Conservation (phyloP, 108 stramenopile genomes). For the Cyclotella baltica region DNA sequence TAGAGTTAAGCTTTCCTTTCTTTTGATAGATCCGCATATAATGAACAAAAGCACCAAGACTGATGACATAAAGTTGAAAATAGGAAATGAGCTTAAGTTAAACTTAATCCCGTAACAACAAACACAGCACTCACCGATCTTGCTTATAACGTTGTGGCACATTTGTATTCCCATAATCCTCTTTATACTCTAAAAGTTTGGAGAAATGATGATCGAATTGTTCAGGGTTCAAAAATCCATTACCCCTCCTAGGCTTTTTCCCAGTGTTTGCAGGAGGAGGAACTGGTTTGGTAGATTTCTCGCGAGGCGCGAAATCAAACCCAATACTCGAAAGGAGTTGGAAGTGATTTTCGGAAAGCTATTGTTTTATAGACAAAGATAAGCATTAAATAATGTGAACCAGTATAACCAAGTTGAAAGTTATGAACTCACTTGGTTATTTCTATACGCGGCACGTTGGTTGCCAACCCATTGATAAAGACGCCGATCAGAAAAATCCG, state of each 20-base stretch:
- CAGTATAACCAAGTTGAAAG: too few relatives aligned
- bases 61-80: not conserved
- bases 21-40: conserved; percentile 22
- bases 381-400: too few relatives aligned
- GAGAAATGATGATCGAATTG: conserved; percentile 14
- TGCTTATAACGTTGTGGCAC: conserved; percentile 6
- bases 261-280: not conserved
- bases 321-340: conserved; percentile 16
- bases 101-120: not conserved
- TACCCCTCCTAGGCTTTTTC: conserved; percentile 1
- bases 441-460: conserved; percentile 3
- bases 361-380: too few relatives aligned
- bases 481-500: not conserved
- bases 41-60: conserved; percentile 23
- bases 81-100: not conserved
- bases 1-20: not conserved
- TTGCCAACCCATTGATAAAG: conserved; percentile 18
- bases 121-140: conserved; percentile 4
- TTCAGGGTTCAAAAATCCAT: not conserved
- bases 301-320: conserved; percentile 1
- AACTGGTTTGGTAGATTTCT: not conserved
- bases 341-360: conserved; percentile 28
- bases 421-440: too few relatives aligned
- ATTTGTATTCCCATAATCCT: conserved; percentile 14
- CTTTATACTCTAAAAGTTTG: conserved; percentile 21